A percentile compares a stretch with the other conserved stretches of the same genome.
Conservation (phyloP, 2,329 filamentous ascomycete genomes). For the Phoma sp. region DNA sequence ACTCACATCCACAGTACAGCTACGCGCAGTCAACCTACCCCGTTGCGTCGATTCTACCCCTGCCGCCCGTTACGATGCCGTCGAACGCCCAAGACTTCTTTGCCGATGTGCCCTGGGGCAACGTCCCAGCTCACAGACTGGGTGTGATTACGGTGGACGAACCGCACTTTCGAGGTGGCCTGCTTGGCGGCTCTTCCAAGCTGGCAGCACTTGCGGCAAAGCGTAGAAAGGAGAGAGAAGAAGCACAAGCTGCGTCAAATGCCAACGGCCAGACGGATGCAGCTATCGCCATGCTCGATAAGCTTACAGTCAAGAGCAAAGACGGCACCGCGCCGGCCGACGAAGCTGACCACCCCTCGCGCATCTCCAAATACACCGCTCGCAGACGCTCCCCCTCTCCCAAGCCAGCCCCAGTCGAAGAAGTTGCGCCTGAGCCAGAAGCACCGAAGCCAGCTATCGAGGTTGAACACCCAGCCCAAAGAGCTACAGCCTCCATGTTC, state of each 20-base stretch:
- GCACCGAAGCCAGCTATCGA: slow-evolving; percentile 27
- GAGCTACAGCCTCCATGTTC: slow-evolving; percentile 60
- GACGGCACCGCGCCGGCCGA: slow-evolving; percentile 5
- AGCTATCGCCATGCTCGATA: slow-evolving; percentile 54
- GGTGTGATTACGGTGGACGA: slow-evolving; percentile 69
- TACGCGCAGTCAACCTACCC: slow-evolving; percentile 19
- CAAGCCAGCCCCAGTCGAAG: slow-evolving; percentile 22
- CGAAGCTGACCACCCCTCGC: slow-evolving; percentile 17
- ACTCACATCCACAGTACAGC: slow-evolving; percentile 25
- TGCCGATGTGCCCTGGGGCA: slow-evolving; percentile 83
- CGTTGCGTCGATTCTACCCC: slow-evolving; percentile 32
- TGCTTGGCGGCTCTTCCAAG: slow-evolving; percentile 86
- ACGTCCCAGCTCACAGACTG: slow-evolving; percentile 70
- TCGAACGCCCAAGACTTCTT: slow-evolving; percentile 69
- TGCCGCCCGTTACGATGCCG: slow-evolving; percentile 41
- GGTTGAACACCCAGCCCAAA: slow-evolving; percentile 47
- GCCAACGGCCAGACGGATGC: slow-evolving; percentile 36
- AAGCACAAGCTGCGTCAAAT: slow-evolving; percentile 54
- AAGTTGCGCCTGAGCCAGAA: slow-evolving; percentile 22
- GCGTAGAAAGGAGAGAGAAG: slow-evolving; percentile 80
- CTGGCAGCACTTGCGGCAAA: slow-evolving; percentile 88
- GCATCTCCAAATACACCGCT: slow-evolving; percentile 31
- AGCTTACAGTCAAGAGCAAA: slow-evolving; percentile 46
- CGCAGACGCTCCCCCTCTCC: slow-evolving; percentile 43
- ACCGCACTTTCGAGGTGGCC: slow-evolving; percentile 66